These are phyloP conservation scores for Letharia lupina DNA, from an alignment of 495 filamentous ascomycete genomes.

Conservation along the genomic window DNA sequence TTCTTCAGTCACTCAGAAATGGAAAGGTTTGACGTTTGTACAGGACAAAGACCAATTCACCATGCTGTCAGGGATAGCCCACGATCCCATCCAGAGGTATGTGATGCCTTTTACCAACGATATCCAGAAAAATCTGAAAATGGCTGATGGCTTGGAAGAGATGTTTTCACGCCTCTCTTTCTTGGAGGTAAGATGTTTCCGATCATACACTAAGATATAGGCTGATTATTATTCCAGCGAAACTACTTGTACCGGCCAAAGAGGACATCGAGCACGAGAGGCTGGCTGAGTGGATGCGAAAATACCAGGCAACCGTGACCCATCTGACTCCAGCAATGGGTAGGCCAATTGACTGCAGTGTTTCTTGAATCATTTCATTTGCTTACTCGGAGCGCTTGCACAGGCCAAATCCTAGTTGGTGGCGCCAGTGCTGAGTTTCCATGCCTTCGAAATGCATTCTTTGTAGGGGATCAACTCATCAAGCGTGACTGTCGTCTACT, in stretches of 20 bases:
- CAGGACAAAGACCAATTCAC: conserved; percentile 65
- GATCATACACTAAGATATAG: conserved; percentile 38
- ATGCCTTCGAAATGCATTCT: conserved; percentile 60
- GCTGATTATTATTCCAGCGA: conserved; percentile 33
- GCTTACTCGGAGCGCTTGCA: not conserved
- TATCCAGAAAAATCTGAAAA: not conserved
- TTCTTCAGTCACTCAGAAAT: too few relatives aligned
- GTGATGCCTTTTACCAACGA: not conserved
- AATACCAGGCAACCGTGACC: conserved; percentile 70
- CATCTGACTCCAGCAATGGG: conserved; percentile 89
- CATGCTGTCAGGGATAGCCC: conserved; percentile 44
- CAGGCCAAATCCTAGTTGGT: conserved; percentile 81
- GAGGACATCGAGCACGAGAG: conserved; percentile 86
- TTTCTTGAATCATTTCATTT: not conserved
- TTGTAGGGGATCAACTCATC: conserved; percentile 87
- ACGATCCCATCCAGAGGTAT: conserved; percentile 2
- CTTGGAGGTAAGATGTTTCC: conserved; percentile 20
- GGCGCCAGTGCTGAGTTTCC: conserved; percentile 73
- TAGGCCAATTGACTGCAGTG: not conserved
- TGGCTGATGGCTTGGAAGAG: conserved; percentile 27
- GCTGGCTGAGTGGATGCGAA: conserved; percentile 73
- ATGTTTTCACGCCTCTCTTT: conserved; percentile 87
- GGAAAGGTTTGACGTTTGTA: not conserved
- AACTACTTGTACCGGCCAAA: conserved; percentile 69
- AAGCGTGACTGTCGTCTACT: conserved; percentile 78